These are phyloP conservation scores for Ascosphaera apis DNA, from an alignment of 2,329 filamentous ascomycete species.

Conservation along the genomic window DNA sequence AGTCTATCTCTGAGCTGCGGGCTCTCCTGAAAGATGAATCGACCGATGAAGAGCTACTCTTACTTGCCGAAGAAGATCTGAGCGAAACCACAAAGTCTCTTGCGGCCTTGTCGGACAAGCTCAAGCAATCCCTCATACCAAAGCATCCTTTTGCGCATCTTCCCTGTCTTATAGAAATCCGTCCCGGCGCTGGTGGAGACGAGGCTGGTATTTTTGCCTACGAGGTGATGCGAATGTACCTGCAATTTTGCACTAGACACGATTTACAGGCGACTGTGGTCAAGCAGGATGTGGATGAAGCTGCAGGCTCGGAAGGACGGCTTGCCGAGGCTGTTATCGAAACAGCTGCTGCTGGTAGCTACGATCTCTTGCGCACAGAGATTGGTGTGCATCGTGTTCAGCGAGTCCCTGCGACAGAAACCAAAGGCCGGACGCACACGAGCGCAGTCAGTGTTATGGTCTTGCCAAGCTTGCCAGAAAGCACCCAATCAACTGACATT, in stretches of 20 bases:
- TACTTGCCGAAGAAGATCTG: slow-evolving; percentile 46
- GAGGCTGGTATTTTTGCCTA: slow-evolving; percentile 83
- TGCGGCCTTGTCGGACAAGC: slow-evolving; percentile 35
- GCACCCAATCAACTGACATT: slow-evolving; percentile 35
- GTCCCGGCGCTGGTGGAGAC: slow-evolving; percentile 74
- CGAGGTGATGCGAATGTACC: slow-evolving; percentile 78
- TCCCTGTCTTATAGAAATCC: slow-evolving; percentile 76
- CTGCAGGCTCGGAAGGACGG: slow-evolving; percentile 36
- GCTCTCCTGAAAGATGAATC: slow-evolving; percentile 47
- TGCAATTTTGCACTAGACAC: slow-evolving; percentile 45
- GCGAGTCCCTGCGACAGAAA: slow-evolving; percentile 76
- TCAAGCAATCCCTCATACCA: slow-evolving; percentile 62
- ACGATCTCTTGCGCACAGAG: slow-evolving; percentile 61
- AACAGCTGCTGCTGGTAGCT: slow-evolving; percentile 52
- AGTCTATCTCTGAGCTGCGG: slow-evolving; percentile 45
- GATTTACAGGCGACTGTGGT: slow-evolving; percentile 45
- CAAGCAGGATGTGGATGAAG: slow-evolving; percentile 59
- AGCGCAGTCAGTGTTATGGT: slow-evolving; percentile 84
- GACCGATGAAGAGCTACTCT: slow-evolving; percentile 35
- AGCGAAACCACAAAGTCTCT: slow-evolving; percentile 39
- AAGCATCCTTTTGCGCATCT: slow-evolving; percentile 74
- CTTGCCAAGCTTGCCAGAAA: slow-evolving; percentile 52
- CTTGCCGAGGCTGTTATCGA: slow-evolving; percentile 77
- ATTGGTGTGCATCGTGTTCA: slow-evolving; percentile 91
- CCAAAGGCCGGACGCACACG: slow-evolving; percentile 76